phyloP scores from a whole-genome alignment of 257 asterid species.

The Penstemon newberryi region DNA sequence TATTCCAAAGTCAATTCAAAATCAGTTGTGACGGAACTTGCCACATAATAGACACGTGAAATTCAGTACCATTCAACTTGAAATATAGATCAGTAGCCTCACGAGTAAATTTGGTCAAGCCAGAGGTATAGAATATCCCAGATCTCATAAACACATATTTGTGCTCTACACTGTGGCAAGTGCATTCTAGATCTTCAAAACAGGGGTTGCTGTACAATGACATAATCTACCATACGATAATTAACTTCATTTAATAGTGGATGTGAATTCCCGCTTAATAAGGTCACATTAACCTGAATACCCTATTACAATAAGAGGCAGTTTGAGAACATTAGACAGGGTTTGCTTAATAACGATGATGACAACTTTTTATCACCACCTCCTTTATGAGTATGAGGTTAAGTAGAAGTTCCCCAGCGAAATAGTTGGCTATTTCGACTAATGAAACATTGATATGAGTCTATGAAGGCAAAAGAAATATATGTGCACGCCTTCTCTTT shows the following conservation, averaged over 20 bases:
- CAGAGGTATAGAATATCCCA: background rate
- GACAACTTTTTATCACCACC: too few relatives aligned
- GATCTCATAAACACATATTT: background rate
- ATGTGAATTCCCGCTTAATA: too few relatives aligned
- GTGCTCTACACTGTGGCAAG: constrained; percentile 3
- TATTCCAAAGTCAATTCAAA: background rate
- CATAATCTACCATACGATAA: background rate
- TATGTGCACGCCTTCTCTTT: too few relatives aligned
- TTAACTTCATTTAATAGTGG: too few relatives aligned
- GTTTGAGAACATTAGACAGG: too few relatives aligned
- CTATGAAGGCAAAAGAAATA: background rate
- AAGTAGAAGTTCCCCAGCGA: too few relatives aligned
- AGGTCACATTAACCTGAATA: too few relatives aligned
- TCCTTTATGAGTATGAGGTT: too few relatives aligned
- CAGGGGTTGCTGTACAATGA: constrained; percentile 2
- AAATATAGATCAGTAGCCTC: constrained; percentile 3
- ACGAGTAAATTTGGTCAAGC: background rate
- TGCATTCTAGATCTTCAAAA: constrained; percentile 12
- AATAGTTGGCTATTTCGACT: background rate
- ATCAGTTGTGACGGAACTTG: constrained; percentile 2
- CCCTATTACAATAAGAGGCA: too few relatives aligned
- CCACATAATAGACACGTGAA: constrained; percentile 8
- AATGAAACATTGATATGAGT: background rate
- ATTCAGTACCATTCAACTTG: background rate
- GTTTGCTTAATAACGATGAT: too few relatives aligned